These are phyloP conservation scores for Eucalyptus erythrocorys DNA, from an alignment of 345 rosid species.

Conservation along the genomic window DNA sequence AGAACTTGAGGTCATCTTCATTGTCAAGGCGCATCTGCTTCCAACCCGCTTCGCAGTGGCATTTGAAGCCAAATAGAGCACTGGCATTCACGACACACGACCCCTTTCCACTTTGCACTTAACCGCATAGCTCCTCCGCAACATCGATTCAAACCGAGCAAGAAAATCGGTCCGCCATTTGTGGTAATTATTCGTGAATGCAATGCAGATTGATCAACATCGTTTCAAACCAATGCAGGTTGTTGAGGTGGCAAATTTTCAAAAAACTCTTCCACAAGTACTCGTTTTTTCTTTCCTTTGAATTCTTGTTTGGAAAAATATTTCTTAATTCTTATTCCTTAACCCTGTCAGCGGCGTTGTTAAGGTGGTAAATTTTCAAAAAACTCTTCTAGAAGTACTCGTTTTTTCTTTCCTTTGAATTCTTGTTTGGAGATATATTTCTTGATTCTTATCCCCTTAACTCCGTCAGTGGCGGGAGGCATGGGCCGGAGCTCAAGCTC, in stretches of 20 bases:
- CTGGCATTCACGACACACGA: slow-evolving; percentile 12
- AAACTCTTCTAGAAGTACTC: neutral
- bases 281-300: too few species aligned
- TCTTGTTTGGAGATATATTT: neutral
- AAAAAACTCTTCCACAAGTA: too few species aligned
- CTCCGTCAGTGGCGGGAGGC: too few species aligned
- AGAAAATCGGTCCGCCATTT: rapidly evolving
- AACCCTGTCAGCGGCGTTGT: too few species aligned
- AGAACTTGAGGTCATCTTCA: neutral
- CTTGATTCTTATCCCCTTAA: neutral
- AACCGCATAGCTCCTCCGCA: slow-evolving; percentile 16
- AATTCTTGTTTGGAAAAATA: too few species aligned
- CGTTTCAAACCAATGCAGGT: rapidly evolving
- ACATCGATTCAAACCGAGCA: too few species aligned
- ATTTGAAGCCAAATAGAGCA: slow-evolving; percentile 3
- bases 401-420: neutral
- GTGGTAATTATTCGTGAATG: neutral
- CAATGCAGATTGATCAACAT: neutral
- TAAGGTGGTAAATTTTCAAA: too few species aligned
- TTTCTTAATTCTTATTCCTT: too few species aligned
- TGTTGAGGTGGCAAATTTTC: too few species aligned
- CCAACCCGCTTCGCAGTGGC: too few species aligned
- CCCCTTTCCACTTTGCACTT: slow-evolving; percentile 42
- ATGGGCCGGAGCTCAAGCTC: neutral
- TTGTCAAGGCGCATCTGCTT: rapidly evolving